Evolutionary conservation across 2,329 filamentous ascomycete genomes (phyloP).

Genomic region (Graphilbum ipis-grandicollis): DNA sequence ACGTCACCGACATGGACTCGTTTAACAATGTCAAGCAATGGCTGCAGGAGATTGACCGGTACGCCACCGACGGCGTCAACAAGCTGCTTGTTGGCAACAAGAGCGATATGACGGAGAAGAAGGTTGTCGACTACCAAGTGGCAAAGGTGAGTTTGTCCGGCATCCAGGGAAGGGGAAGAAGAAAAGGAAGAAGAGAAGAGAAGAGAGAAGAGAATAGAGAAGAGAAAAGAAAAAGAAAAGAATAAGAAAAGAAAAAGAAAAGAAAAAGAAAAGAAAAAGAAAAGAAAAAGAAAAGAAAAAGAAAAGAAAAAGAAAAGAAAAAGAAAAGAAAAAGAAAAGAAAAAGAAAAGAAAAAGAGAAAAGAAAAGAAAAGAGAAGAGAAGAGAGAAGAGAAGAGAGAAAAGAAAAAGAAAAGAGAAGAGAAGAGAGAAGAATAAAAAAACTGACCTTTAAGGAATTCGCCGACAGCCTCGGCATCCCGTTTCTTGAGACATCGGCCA

Average conservation of each 20-base stretch:
- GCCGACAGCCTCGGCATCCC: conserved; percentile 97
- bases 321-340: too few species aligned
- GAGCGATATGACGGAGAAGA: conserved; percentile 99
- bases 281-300: too few species aligned
- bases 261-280: too few species aligned
- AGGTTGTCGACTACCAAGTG: conserved; percentile 98
- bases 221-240: too few species aligned
- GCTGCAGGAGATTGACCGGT: conserved; percentile 98
- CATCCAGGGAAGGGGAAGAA: too few species aligned
- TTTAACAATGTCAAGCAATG: conserved; percentile 99
- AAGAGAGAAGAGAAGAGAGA: too few species aligned
- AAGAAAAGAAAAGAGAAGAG: background rate
- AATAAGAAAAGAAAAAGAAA: too few species aligned
- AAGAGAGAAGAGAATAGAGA: too few species aligned
- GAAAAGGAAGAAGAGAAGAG: too few species aligned
- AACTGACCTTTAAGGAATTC: conserved; percentile 60
- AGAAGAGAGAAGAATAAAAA: background rate
- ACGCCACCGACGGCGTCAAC: conserved; percentile 98
- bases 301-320: too few species aligned
- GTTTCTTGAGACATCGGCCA: conserved; percentile 98
- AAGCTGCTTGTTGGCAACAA: conserved; percentile 99
- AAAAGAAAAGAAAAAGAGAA: background rate
- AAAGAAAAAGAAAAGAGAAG: too few species aligned
- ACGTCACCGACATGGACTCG: conserved; percentile 99
- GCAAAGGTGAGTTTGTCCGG: conserved; percentile 90